Percentiles rank a stretch among this genome's conserved stretches.
phyloP scores from a whole-genome alignment of 345 rosid genomes.

The Rhodomyrtus tomentosa region DNA sequence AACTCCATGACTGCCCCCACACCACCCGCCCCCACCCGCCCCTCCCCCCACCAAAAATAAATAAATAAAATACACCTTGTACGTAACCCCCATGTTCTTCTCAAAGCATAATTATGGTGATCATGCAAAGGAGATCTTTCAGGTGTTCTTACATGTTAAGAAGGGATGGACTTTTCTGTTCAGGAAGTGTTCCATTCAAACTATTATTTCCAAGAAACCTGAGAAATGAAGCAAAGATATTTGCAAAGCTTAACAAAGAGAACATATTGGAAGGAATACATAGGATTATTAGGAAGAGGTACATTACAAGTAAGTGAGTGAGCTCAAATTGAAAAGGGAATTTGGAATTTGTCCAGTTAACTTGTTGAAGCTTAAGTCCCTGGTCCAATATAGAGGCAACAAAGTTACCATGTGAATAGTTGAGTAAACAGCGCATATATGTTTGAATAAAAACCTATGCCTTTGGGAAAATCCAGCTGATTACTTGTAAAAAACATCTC shows the following conservation, averaged over 20 bases:
- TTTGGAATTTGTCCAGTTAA: conserved; percentile 20
- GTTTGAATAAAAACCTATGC: background rate
- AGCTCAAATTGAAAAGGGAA: conserved; percentile 26
- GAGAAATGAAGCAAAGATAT: conserved; percentile 3
- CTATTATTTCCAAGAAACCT: conserved; percentile 63
- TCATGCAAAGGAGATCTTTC: background rate
- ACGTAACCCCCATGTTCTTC: background rate
- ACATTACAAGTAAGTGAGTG: conserved; percentile 45
- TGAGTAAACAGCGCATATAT: background rate
- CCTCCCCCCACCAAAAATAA: too few relatives aligned
- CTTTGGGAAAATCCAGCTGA: background rate
- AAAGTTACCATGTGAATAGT: background rate
- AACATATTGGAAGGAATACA: background rate
- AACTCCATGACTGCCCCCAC: background rate
- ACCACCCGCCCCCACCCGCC: too few relatives aligned
- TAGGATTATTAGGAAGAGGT: background rate
- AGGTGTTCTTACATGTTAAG: conserved; percentile 34
- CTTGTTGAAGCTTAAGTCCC: conserved; percentile 38
- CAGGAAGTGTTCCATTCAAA: conserved; percentile 46
- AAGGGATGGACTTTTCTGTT: conserved; percentile 29
- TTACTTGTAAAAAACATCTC: background rate
- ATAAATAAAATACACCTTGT: background rate
- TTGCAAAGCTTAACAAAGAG: background rate
- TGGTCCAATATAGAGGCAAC: background rate
- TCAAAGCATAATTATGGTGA: background rate